A percentile compares a stretch with the other conserved stretches of the same genome.
Evolutionary conservation across 225 moss, liverwort and hornwort genomes (phyloP).

Genomic region (Polytrichum commune): DNA sequence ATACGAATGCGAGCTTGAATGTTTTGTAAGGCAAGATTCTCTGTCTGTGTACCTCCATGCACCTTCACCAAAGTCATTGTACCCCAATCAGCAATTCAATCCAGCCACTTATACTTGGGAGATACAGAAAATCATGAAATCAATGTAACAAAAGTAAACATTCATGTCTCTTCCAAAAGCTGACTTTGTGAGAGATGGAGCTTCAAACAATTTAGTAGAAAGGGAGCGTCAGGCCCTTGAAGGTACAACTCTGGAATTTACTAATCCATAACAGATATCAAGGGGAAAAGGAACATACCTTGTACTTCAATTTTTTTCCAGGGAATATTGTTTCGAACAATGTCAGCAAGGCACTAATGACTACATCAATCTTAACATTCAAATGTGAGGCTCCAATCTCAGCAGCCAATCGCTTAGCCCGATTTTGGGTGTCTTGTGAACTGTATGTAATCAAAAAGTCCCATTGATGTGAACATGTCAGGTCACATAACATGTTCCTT

Average conservation of each 20-base stretch:
- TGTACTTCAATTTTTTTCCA: constrained; percentile 70
- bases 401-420: constrained; percentile 76
- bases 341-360: constrained; percentile 62
- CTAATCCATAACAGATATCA: too few relatives aligned
- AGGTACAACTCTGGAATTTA: too few relatives aligned
- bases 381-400: constrained; percentile 89
- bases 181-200: too few relatives aligned
- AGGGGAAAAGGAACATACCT: constrained; percentile 35
- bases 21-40: constrained; percentile 93
- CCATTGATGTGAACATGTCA: too few relatives aligned
- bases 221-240: too few relatives aligned
- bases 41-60: constrained; percentile 79
- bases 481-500: too few relatives aligned
- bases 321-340: constrained; percentile 67
- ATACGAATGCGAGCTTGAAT: constrained; percentile 93
- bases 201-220: too few relatives aligned
- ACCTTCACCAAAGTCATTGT: constrained; percentile 41
- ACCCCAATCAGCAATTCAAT: not conserved
- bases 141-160: too few relatives aligned
- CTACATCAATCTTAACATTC: constrained; percentile 82
- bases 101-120: not conserved
- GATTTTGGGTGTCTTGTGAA: constrained; percentile 67
- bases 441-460: constrained; percentile 26
- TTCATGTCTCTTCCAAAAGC: too few relatives aligned
- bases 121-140: too few relatives aligned